Base-by-base conservation (phyloP, 352 stramenopile genomes). In the Phytophthora citricola region DNA sequence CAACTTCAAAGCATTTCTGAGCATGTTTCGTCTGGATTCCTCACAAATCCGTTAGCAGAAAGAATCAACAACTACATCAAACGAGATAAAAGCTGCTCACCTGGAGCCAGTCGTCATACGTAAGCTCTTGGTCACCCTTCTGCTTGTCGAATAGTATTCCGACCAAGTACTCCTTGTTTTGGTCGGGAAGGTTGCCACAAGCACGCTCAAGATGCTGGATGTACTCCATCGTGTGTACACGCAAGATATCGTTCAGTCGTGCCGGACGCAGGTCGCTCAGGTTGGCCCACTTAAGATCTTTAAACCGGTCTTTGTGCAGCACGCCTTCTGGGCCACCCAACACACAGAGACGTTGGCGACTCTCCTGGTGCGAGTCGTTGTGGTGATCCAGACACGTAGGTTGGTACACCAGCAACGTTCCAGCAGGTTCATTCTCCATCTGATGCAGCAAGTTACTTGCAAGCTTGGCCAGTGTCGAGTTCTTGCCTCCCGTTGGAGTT, bases 301-400 rank as follows among this genome's bases (percentile, higher is more conserved):
- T 71, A 46, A 90, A 92, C 58, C 83, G 81, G 11, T 81, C 76
- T 58, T 79, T 86, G 45, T 83, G 73, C 20, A 92, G 73, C 32
- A 92, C 78, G n/a, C 83, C 83, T 14, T 90, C 68, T 22, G 83
- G 83, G 0, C 83, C 77, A 36, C 79, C 86, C 31, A 92, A 58
- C 27, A 81, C 79, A 1, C 56, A 68, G 3, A 92, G 71, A 2
- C 83, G 79, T 55, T 83, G 69, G 9, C 83, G 77, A 43, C 82
- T 92, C 63, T 92, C 81, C 51, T 92, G 81, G 52, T 92, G 81
- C n/a, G 60, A 75, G 71, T 89, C 81, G 63, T 88, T 92, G 65
- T 92, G 83, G 61, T 90, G 83, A 63, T 92, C 83, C 12, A 91
- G 58, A 61, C 83, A 90, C 29, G 81, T 86, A 2, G 80, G 83